These are phyloP conservation scores for Asterophora lycoperdoides DNA, from an alignment of 768 basidiomycete genomes.

Conservation along the genomic window DNA sequence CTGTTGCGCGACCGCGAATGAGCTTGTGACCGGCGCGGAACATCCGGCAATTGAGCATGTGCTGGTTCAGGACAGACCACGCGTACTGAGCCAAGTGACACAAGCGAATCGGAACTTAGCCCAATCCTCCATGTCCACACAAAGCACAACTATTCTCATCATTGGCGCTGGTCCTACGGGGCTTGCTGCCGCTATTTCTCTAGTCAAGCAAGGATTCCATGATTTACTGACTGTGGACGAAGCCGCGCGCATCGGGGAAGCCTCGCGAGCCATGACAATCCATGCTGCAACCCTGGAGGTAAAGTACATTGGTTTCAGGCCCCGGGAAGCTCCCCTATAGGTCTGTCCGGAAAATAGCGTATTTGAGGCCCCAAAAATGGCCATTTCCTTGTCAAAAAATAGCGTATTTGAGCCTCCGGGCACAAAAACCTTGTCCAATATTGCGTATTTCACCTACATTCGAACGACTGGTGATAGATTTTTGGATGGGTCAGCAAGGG, in stretches of 20 bases:
- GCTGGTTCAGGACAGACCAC: too few relatives aligned
- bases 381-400: too few relatives aligned
- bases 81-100: too few relatives aligned
- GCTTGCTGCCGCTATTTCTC: constrained; percentile 42
- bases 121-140: constrained; percentile 16
- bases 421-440: too few relatives aligned
- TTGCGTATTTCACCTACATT: too few relatives aligned
- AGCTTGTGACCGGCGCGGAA: constrained; percentile 17
- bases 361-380: too few relatives aligned
- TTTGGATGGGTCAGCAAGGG: too few relatives aligned
- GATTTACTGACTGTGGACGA: constrained; percentile 44
- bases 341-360: too few relatives aligned
- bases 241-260: constrained; percentile 24
- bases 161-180: constrained; percentile 50
- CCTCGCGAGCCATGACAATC: constrained; percentile 42
- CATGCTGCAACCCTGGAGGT: constrained; percentile 55
- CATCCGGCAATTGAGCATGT: constrained; percentile 7
- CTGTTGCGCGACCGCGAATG: constrained; percentile 3
- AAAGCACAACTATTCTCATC: constrained; percentile 39
- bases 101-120: neutral
- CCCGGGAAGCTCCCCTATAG: too few relatives aligned
- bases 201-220: constrained; percentile 36
- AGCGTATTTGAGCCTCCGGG: too few relatives aligned
- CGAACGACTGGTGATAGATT: too few relatives aligned
- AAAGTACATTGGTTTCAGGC: neutral